Evolutionary conservation across 306 rosid genomes (phyloP), one percentile per base, ranked within the genome.

Genomic region (Rosa persica): DNA sequence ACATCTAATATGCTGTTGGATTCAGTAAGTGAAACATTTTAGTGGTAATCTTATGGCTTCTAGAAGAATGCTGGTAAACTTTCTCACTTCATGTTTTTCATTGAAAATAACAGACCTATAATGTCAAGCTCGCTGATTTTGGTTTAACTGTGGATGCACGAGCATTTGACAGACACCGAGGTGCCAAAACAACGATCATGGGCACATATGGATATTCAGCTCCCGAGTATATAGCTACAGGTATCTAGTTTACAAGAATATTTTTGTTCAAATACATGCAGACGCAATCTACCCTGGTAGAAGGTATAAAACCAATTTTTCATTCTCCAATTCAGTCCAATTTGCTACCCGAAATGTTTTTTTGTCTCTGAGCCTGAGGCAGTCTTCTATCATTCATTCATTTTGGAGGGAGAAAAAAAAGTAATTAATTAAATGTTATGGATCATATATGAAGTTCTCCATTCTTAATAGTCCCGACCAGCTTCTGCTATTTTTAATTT

Each of bases 181-280:
- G 30, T 76, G 98, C 91, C 84, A 87, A 97, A 77, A 92, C 98
- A 19, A 81, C 96, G 83, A 89, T 92, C 34, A 91, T 89, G 98
- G 99, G 98, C 61, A 93, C 98, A 5, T 90, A 82, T 78, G 99
- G 99, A 51, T 95, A 93, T 75, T 96, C 99, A 22, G 99, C 98
- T 42, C 99, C 99, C 1, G 99, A 95, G 77, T 95, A 95, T 77
- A 76, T 93, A 93, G 91, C 96, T 64, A 93, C 99, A 87, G 99
- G 99, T 93, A 93, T 23, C 74, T 79, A 79, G 22, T 77, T 67
- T 49, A 64, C 58, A 7, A 7, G 22, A 9, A 39, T 67, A 42
- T 20, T 67, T 25, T 76, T 55, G 52, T 57, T 54, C 23, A 54
- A 54, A 54, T 11, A 19, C 34, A 54, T 11, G 11, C 34, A 64